Evolutionary conservation across 192 early-diverging fungal genomes (phyloP).

Genomic region (Bifiguratus adelaidae): DNA sequence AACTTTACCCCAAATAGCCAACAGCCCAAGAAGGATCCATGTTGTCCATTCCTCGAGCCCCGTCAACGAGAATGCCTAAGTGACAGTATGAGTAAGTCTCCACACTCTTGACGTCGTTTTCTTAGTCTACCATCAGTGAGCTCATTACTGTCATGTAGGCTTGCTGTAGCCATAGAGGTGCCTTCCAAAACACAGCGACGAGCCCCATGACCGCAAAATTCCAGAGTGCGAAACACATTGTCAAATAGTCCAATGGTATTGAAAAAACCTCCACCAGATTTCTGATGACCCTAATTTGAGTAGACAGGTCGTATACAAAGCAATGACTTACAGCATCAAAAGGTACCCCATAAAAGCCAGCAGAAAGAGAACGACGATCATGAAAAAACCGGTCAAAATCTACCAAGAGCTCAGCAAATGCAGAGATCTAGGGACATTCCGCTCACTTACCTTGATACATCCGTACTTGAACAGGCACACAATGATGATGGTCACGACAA

Average conservation of each 20-base stretch:
- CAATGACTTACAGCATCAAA: constrained; percentile 21
- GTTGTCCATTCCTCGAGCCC: constrained; percentile 62
- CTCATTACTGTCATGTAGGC: constrained; percentile 69
- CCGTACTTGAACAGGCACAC: constrained; percentile 66
- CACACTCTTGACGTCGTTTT: not conserved
- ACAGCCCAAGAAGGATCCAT: constrained; percentile 69
- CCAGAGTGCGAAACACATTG: constrained; percentile 68
- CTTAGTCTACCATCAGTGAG: constrained; percentile 56
- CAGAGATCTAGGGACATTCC: not conserved
- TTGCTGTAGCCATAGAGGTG: constrained; percentile 67
- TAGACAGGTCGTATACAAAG: not conserved
- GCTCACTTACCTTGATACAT: constrained; percentile 54
- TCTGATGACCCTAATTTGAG: not conserved
- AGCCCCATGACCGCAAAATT: constrained; percentile 66
- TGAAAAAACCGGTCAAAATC: constrained; percentile 65
- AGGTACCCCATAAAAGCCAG: constrained; percentile 71
- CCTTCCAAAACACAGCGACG: constrained; percentile 73
- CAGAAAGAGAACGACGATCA: constrained; percentile 55
- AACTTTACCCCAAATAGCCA: constrained; percentile 69
- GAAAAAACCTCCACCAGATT: constrained; percentile 36
- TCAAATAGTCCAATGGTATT: constrained; percentile 62
- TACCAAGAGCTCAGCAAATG: constrained; percentile 12
- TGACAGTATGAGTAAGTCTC: not conserved
- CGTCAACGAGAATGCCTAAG: constrained; percentile 62
- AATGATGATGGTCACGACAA: constrained; percentile 70